Conservation (phyloP, 2,329 filamentous ascomycete species). For the Cordyceps farinosa region DNA sequence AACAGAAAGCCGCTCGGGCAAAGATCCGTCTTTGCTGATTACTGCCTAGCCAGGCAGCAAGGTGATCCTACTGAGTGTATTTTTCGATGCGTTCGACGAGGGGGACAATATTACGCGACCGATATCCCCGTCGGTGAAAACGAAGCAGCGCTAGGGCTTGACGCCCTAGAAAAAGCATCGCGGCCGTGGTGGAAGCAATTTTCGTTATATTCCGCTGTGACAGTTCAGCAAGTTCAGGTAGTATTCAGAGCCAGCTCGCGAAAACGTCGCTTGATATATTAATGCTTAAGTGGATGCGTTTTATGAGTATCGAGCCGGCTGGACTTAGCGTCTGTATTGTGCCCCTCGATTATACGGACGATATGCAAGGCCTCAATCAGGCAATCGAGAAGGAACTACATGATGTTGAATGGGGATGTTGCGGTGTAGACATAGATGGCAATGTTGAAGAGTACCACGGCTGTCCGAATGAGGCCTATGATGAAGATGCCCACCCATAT, state of each 20-base stretch:
- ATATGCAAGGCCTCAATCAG: background rate
- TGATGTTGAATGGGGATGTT: background rate
- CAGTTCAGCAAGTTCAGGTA: slow-evolving; percentile 1
- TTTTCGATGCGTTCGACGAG: background rate
- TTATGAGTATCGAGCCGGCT: background rate
- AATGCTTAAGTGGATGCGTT: background rate
- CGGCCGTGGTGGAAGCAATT: background rate
- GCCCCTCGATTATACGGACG: background rate
- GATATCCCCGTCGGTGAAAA: background rate
- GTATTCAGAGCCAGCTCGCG: background rate
- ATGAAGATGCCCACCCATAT: background rate
- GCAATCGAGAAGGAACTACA: background rate
- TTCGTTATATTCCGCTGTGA: background rate
- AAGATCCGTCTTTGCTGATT: slow-evolving; percentile 1
- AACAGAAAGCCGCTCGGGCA: background rate
- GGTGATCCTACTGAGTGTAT: background rate
- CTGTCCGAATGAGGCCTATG: background rate
- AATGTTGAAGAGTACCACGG: background rate
- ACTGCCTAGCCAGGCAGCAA: background rate
- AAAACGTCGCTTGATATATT: background rate
- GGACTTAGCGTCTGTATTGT: background rate
- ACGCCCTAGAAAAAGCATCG: background rate
- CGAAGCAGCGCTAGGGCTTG: background rate
- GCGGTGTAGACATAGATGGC: background rate
- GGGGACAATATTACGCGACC: background rate